Evolutionary conservation across 1,284 basidiomycete genomes (phyloP).

Genomic region (Sporisorium exsertum): DNA sequence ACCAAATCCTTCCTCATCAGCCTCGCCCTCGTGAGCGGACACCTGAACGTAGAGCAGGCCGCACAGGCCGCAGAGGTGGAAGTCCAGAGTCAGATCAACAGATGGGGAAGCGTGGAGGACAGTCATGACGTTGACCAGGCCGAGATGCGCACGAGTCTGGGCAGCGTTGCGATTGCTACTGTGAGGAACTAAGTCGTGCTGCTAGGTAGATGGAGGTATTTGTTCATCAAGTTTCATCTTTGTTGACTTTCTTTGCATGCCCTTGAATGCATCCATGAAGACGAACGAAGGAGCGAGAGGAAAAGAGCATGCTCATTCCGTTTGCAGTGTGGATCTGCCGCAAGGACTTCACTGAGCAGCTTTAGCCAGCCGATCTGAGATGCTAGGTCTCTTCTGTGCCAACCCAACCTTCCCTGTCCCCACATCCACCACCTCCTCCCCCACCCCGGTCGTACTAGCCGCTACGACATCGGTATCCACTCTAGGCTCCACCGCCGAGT

Average conservation of each 20-base stretch:
- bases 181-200: conserved; percentile 19
- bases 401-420: neutral
- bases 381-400: conserved; percentile 13
- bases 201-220: too few species aligned
- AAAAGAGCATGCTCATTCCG: too few species aligned
- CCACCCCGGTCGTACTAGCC: conserved; percentile 13
- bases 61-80: conserved; percentile 89
- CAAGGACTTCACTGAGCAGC: conserved; percentile 30
- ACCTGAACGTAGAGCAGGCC: conserved; percentile 80
- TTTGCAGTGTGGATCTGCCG: too few species aligned
- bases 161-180: conserved; percentile 52
- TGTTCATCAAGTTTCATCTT: too few species aligned
- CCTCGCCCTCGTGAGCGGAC: conserved; percentile 82
- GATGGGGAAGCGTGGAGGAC: conserved; percentile 99
- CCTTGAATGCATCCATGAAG: too few species aligned
- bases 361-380: conserved; percentile 35
- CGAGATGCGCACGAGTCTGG: conserved; percentile 87
- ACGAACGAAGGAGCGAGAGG: too few species aligned
- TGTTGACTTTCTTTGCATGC: too few species aligned
- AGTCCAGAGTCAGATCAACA: conserved; percentile 91
- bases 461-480: conserved; percentile 20
- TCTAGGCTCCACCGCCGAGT: neutral
- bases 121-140: conserved; percentile 84
- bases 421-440: neutral
- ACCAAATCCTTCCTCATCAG: conserved; percentile 93